These are phyloP conservation scores for Boletales sp. DNA, from an alignment of 768 basidiomycete genomes.

Conservation along the genomic window DNA sequence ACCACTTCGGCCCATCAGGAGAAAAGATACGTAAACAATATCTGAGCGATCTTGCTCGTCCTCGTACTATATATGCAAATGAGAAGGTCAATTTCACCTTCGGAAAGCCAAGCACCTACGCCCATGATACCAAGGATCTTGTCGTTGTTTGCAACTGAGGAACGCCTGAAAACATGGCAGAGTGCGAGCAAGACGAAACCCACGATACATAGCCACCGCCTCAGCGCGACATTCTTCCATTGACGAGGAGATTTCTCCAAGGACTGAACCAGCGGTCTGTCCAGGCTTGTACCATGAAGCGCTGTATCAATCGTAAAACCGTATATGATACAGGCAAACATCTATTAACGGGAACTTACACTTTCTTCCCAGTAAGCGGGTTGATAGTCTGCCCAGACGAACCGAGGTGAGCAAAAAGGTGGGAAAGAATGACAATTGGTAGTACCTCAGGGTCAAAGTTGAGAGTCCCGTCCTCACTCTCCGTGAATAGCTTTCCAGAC, in stretches of 20 bases:
- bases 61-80: constrained; percentile 47
- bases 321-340: not conserved
- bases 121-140: constrained; percentile 81
- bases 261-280: constrained; percentile 76
- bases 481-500: constrained; percentile 79
- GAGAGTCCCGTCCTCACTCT: constrained; percentile 68
- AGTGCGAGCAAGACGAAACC: constrained; percentile 23
- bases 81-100: not conserved
- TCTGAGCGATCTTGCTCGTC: constrained; percentile 68
- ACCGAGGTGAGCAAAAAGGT: not conserved
- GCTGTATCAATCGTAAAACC: constrained; percentile 31
- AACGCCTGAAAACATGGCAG: not conserved
- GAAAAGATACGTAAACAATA: constrained; percentile 76
- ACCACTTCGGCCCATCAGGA: constrained; percentile 84
- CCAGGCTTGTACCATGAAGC: constrained; percentile 87
- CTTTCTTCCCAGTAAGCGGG: constrained; percentile 72
- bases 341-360: constrained; percentile 45
- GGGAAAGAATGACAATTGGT: constrained; percentile 19
- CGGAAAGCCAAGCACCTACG: constrained; percentile 37
- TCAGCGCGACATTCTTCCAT: constrained; percentile 95
- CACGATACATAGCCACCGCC: constrained; percentile 77
- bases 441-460: constrained; percentile 75
- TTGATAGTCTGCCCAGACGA: constrained; percentile 61
- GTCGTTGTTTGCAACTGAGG: constrained; percentile 64
- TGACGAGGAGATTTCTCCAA: constrained; percentile 86